Evolutionary conservation across 257 asterid genomes (phyloP), one percentile per base, ranked within the genome.

Genomic region (Rubia yunnanensis): DNA sequence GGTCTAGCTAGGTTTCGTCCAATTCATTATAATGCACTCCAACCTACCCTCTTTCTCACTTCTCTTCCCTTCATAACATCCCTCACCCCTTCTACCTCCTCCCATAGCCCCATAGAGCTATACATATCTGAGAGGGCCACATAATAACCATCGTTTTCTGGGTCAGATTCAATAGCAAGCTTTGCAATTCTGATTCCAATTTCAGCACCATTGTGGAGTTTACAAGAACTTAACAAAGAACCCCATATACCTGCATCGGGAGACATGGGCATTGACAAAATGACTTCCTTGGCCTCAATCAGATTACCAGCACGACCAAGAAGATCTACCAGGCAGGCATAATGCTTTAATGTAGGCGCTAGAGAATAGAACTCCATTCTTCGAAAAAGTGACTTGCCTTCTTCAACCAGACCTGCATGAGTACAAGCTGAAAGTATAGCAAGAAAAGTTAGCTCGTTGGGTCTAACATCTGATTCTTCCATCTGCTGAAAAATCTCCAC

Each of bases 201-300:
- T 70, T 76, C 82, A 24, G 73, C 70, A 65, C 88, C 77, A 66
- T 74, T 60, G 52, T 90, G 92, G 78, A 79, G 63, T 77, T 78
- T 88, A 76, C 95, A 91, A 68, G 97, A 83, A 53, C 78, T 78
- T 63, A 91, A 75, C 79, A 91, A 65, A 68, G 95, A 72, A 49
- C 96, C 96, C 96, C 92, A 91, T 20, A 86, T 63, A 34, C 83
- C 88, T 30, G 86, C 90, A 67, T 90, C 95, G 3, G 92, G 88
- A 66, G 77, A 38, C 35, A 80, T 72, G 17, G 92, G 95, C 96
- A 90, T 87, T 14, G 86, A 85, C 67, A 74, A 74, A 65, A 85
- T 76, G 68, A 88, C 73, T 69, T 81, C 70, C 77, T 91, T 85
- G 7, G 95, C 96, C 71, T 88, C 95, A 24, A 73, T 72, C 65